phyloP scores from a whole-genome alignment of 2,329 filamentous ascomycete species.

The Pyricularia sp. region DNA sequence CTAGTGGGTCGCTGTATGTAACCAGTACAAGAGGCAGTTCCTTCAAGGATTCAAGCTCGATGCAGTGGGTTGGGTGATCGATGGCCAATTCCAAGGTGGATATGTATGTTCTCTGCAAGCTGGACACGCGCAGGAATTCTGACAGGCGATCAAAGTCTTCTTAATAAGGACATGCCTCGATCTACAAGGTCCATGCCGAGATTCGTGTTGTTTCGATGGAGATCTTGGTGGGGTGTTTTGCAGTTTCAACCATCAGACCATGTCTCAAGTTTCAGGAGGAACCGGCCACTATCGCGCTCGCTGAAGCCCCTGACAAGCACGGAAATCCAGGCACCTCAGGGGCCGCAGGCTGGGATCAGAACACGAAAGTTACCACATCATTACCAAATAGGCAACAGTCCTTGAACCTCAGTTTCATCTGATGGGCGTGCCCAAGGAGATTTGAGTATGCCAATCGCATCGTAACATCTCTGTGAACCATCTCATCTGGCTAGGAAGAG shows the following conservation, averaged over 20 bases:
- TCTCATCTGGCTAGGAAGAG: neutral
- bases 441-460: neutral
- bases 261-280: neutral
- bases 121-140: neutral
- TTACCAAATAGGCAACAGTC: neutral
- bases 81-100: neutral
- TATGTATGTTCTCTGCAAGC: neutral
- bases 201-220: neutral
- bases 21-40: neutral
- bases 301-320: neutral
- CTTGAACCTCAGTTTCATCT: neutral
- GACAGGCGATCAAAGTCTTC: neutral
- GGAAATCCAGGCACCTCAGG: neutral
- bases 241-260: neutral
- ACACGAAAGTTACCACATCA: neutral
- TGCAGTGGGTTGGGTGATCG: neutral
- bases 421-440: neutral
- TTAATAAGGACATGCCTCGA: neutral
- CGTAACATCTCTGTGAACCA: neutral
- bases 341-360: neutral
- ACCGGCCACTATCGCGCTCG: neutral
- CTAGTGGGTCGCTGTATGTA: neutral
- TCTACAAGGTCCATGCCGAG: neutral
- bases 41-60: neutral
- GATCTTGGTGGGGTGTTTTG: neutral